Base-by-base conservation (phyloP, 441 rosid genomes). In the Brassica balearica region DNA sequence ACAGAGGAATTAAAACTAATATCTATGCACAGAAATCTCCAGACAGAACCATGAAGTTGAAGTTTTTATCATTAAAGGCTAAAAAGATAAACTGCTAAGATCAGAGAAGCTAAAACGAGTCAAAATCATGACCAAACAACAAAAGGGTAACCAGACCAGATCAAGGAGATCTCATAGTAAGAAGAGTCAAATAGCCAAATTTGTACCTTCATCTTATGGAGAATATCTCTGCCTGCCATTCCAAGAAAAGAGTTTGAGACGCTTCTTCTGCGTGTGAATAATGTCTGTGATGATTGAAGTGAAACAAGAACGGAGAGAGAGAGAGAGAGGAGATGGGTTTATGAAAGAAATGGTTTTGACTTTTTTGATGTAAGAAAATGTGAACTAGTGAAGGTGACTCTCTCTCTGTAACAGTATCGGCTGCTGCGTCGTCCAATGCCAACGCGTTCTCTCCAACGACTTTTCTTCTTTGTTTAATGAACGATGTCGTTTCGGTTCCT, bases 181-280 rank as follows among this genome's bases (percentile, higher is more conserved):
- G 51, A 10, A 43, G 51, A 41, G 10, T 9, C 48, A 41, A 41
- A 56, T 8, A 56, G 12, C 27, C 62, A 20, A 22, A 43, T 4
- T 10, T 4, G 20, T 66, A 88, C 34, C 94, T 85, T 90, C 82
- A 88, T 87, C 85, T 86, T 86, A 3, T 86, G 87, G 81, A 90
- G 86, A 84, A 90, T 86, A 68, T 90, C 89, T 78, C 70, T 84
- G 78, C 91, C 78, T 25, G 78, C 86, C 75, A 79, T 69, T 53
- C 43, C 8, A 17, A 63, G 22, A 23, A 60, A 23, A 11, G 34
- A 29, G 15, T 7, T 60, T 60, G 63, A 62, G 41, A 63, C 22
- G 67, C 19, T 29, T 62, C 8, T 14, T 12, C 36, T 62, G 19
- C 66, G 19, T 61, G 65, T 25, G 65, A 29, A 29, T 25, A 5